Percentiles rank a stretch among this genome's conserved stretches.
Conservation (phyloP, 495 filamentous ascomycete species). For the Penicillium ucsense region DNA sequence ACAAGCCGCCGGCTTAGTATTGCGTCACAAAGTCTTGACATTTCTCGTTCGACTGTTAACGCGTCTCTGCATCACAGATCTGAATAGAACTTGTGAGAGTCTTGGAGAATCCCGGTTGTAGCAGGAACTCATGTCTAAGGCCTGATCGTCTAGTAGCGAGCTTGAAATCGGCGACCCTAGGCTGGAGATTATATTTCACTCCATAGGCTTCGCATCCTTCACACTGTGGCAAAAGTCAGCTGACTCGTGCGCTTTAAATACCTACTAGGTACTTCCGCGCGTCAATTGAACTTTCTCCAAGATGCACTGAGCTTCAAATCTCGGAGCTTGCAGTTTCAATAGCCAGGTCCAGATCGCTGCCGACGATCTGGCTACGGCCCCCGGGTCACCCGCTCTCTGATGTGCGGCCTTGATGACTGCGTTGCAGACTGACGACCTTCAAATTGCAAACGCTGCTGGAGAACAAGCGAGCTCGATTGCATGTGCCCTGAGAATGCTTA, state of each 20-base stretch:
- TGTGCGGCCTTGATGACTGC: no score
- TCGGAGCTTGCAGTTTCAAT: slow-evolving; percentile 41
- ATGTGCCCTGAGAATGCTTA: no score
- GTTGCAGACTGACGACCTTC: no score
- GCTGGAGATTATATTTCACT: slow-evolving; percentile 33
- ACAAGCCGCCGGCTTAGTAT: slow-evolving; percentile 28
- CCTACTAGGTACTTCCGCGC: no score
- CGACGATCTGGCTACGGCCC: background rate
- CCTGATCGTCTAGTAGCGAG: slow-evolving; percentile 16
- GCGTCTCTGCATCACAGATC: slow-evolving; percentile 19
- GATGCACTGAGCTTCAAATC: slow-evolving; percentile 34
- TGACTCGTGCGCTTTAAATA: no score
- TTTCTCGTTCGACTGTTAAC: slow-evolving; percentile 23
- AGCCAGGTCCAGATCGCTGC: slow-evolving; percentile 34
- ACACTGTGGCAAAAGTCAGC: slow-evolving; percentile 21
- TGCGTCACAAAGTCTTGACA: slow-evolving; percentile 31
- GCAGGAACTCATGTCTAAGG: slow-evolving; percentile 9
- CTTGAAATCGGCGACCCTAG: slow-evolving; percentile 30
- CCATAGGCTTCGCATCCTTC: slow-evolving; percentile 34
- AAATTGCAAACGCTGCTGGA: no score
- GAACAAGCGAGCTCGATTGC: no score
- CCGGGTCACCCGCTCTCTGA: no score
- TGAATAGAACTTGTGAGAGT: slow-evolving; percentile 22
- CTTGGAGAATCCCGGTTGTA: slow-evolving; percentile 10
- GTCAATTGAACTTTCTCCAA: no score